Evolutionary conservation across 805 yeast genomes (phyloP), one percentile per base, ranked within the genome.

Genomic region (Candida oleophila): DNA sequence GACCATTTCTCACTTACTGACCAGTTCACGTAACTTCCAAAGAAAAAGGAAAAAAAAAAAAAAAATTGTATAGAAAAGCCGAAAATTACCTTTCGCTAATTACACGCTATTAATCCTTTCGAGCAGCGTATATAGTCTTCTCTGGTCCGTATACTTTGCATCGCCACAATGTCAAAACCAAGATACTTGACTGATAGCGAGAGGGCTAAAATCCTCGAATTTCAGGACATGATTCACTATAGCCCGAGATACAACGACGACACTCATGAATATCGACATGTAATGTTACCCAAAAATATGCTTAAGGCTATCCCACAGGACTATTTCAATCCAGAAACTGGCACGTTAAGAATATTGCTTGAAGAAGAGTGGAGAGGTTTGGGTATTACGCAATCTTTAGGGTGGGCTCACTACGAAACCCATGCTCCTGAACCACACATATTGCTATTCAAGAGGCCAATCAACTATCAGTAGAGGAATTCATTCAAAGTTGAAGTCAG

Each of bases 321-420:
- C 62, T 95, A 91, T 62, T 94, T 94, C 75, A 85, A 87, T 60
- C 83, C 90, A 1, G 96, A 91, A 49, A 89, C 96, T 2, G 98
- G 98, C 3, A 94, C 99, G 0, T 75, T 94, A 56, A 82, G 96
- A 54, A 89, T 94, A 38, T 71, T 94, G 35, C 68, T 87, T 42
- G 99, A 94, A 65, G 98, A 94, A 55, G 99, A 94, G 68, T 94
- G 99, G 99, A 78, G 99, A 65, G 98, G 97, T 1, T 72, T 94
- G 42, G 99, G 99, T 2, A 90, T 94, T 59, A 94, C 98, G 4
- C 99, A 94, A 66, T 87, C 96, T 33, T 73, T 94, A 50, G 99
- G 99, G 1, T 94, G 99, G 99, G 94, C 79, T 45, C 99, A 94
- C 66, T 94, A 92, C 62, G 99, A 94, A 60, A 91, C 96, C 37